Evolutionary conservation across 2,329 filamentous ascomycete species (phyloP).

Genomic region (Claviceps pazoutovae): DNA sequence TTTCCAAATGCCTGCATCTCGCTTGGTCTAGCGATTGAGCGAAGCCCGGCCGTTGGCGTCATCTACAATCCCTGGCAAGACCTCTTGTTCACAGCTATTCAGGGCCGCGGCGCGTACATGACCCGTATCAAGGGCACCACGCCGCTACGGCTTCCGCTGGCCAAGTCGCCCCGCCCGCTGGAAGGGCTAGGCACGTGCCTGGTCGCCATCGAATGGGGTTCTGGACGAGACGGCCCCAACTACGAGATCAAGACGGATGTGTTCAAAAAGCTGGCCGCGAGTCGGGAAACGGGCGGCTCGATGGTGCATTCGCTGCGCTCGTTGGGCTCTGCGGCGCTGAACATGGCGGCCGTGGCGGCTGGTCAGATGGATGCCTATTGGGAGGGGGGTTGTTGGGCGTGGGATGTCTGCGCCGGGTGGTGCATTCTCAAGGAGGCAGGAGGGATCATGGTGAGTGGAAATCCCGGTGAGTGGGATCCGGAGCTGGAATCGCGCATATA

Average conservation of each 20-base stretch:
- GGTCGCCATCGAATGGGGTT: slow-evolving; percentile 62
- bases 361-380: slow-evolving; percentile 63
- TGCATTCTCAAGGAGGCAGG: slow-evolving; percentile 62
- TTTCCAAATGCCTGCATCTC: slow-evolving; percentile 66
- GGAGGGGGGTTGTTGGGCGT: slow-evolving; percentile 76
- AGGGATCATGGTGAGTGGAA: slow-evolving; percentile 57
- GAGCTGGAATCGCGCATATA: slow-evolving; percentile 46
- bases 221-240: slow-evolving; percentile 52
- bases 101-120: slow-evolving; percentile 51
- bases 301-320: slow-evolving; percentile 68
- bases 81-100: slow-evolving; percentile 54
- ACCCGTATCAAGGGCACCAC: slow-evolving; percentile 29
- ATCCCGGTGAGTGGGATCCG: slow-evolving; percentile 58
- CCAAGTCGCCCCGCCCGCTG: slow-evolving; percentile 38
- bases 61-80: slow-evolving; percentile 69
- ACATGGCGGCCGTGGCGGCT: slow-evolving; percentile 57
- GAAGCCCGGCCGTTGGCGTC: slow-evolving; percentile 52
- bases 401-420: slow-evolving; percentile 77
- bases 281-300: slow-evolving; percentile 47
- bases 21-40: slow-evolving; percentile 53
- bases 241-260: slow-evolving; percentile 55
- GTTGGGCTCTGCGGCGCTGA: slow-evolving; percentile 60
- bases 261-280: slow-evolving; percentile 46
- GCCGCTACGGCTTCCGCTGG: slow-evolving; percentile 26
- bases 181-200: slow-evolving; percentile 47